Conservation (phyloP, 768 basidiomycete species). For the Clitopilus hobsonii region DNA sequence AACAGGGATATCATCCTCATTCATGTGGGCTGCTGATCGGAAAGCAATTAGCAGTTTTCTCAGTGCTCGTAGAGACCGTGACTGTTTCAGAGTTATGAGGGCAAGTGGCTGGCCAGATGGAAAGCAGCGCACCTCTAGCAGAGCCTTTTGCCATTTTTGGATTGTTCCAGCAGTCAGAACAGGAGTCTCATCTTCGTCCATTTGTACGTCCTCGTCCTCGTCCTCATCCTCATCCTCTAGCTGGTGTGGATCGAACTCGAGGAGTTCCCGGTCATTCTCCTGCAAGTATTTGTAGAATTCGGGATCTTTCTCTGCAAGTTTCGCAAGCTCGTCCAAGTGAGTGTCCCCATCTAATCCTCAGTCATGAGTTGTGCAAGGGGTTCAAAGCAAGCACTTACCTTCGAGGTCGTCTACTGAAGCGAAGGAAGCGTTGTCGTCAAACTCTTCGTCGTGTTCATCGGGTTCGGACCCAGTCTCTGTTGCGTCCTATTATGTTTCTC, state of each 20-base stretch:
- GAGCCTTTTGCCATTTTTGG: slow-evolving; percentile 80
- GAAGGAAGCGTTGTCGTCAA: slow-evolving; percentile 61
- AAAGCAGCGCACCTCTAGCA: slow-evolving; percentile 55
- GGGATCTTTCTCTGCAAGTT: slow-evolving; percentile 94
- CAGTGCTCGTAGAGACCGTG: slow-evolving; percentile 79
- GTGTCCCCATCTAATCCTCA: slow-evolving; percentile 45
- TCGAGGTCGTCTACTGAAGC: slow-evolving; percentile 79
- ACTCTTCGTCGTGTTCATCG: slow-evolving; percentile 35
- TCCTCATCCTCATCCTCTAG: slow-evolving; percentile 39
- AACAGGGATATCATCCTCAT: slow-evolving; percentile 75
- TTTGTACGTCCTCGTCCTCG: slow-evolving; percentile 42
- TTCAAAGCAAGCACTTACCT: slow-evolving; percentile 31
- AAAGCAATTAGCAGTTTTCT: slow-evolving; percentile 86
- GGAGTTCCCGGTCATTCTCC: slow-evolving; percentile 90
- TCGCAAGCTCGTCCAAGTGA: slow-evolving; percentile 80
- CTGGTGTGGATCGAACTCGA: slow-evolving; percentile 63
- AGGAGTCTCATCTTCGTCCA: slow-evolving; percentile 44
- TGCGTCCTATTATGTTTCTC: slow-evolving; percentile 16
- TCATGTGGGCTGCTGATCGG: slow-evolving; percentile 85
- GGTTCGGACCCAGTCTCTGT: slow-evolving; percentile 17
- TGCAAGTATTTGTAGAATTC: slow-evolving; percentile 98
- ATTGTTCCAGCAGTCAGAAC: slow-evolving; percentile 68
- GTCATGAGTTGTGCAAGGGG: neutral
- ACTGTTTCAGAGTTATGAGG: slow-evolving; percentile 48
- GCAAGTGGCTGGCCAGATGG: neutral